Evolutionary conservation across 1,284 basidiomycete genomes (phyloP).

Genomic region (Ganoderma resinaceum): DNA sequence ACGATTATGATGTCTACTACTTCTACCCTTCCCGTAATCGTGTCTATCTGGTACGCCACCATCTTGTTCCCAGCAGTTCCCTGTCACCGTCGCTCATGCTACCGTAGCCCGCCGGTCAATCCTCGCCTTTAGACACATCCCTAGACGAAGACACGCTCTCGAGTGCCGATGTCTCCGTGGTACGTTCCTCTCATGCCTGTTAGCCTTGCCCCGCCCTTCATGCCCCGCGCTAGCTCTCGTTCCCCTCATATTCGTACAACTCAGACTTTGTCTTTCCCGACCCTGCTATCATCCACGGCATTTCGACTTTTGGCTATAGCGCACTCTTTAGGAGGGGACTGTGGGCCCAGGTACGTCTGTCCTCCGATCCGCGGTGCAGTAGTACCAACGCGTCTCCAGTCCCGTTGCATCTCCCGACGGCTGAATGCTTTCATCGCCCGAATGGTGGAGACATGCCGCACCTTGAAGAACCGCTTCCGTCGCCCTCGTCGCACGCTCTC

Average conservation of each 20-base stretch:
- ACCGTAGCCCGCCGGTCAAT: not conserved
- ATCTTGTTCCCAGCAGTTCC: not conserved
- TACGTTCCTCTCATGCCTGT: not conserved
- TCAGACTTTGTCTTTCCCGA: conserved; percentile 20
- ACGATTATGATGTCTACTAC: conserved; percentile 24
- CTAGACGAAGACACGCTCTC: conserved; percentile 13
- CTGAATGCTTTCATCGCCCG: conserved; percentile 18
- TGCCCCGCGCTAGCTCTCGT: not conserved
- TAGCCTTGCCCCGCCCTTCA: not conserved
- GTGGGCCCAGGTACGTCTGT: conserved; percentile 22
- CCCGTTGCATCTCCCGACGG: conserved; percentile 14
- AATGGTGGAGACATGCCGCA: not conserved
- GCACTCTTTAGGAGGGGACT: conserved; percentile 24
- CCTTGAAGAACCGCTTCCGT: not conserved
- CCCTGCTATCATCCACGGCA: conserved; percentile 4
- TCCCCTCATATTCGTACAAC: conserved; percentile 15
- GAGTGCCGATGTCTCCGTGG: conserved; percentile 12
- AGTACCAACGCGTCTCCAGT: conserved; percentile 6
- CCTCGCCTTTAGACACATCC: not conserved
- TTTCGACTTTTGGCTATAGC: conserved; percentile 26
- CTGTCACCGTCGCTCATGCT: not conserved
- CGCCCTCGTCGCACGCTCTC: not conserved
- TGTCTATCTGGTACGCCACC: conserved; percentile 8
- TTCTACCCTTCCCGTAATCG: conserved; percentile 23
- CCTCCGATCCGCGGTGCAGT: not conserved